A percentile compares a stretch with the other conserved stretches of the same genome.
phyloP scores from a whole-genome alignment of 805 yeast genomes.

The Candida pseudofarinosa region DNA sequence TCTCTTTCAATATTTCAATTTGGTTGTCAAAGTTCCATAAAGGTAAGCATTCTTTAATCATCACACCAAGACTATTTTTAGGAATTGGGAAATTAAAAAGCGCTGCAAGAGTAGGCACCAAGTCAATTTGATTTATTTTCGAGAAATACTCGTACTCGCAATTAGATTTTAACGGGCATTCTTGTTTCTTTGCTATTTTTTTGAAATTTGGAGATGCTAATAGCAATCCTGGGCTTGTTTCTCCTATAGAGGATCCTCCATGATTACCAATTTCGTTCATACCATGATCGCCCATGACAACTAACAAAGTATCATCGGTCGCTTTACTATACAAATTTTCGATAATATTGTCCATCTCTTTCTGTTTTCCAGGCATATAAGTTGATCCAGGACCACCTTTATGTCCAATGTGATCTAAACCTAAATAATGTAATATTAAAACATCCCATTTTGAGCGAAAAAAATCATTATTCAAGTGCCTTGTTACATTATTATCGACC shows the following conservation, averaged over 20 bases:
- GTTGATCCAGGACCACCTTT: conserved; percentile 86
- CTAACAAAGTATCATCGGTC: conserved; percentile 50
- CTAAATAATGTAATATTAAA: conserved; percentile 83
- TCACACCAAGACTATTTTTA: conserved; percentile 66
- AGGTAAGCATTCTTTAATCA: conserved; percentile 54
- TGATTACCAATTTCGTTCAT: conserved; percentile 96
- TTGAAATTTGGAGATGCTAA: conserved; percentile 62
- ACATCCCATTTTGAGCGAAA: conserved; percentile 65
- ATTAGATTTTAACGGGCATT: conserved; percentile 36
- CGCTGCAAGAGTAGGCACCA: conserved; percentile 66
- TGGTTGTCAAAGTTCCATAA: conserved; percentile 42
- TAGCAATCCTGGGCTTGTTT: conserved; percentile 80
- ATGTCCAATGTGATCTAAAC: conserved; percentile 96
- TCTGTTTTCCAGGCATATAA: conserved; percentile 77
- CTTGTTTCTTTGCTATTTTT: conserved; percentile 13
- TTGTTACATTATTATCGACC: conserved; percentile 88
- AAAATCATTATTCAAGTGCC: conserved; percentile 70
- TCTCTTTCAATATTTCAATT: conserved; percentile 44
- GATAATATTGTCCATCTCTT: conserved; percentile 78
- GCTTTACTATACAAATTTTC: conserved; percentile 41
- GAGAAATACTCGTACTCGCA: conserved; percentile 51
- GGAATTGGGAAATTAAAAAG: conserved; percentile 67
- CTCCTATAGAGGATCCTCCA: conserved; percentile 92
- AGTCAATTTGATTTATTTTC: conserved; percentile 60
- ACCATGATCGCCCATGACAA: conserved; percentile 91